These are phyloP conservation scores for Podospora fimiseda DNA, from an alignment of 495 filamentous ascomycete species.

Conservation along the genomic window DNA sequence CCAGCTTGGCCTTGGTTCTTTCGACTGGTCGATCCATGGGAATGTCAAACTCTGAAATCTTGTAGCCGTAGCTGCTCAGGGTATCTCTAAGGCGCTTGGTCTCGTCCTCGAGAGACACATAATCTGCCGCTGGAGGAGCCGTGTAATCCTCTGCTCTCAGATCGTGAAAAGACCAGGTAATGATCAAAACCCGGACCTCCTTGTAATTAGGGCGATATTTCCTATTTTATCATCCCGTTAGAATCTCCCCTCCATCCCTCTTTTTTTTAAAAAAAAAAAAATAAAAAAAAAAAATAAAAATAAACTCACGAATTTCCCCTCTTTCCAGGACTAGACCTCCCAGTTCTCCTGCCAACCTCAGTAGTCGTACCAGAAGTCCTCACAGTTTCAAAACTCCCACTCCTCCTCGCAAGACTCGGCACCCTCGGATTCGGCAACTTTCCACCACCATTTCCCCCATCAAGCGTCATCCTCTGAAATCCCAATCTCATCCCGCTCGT, in stretches of 20 bases:
- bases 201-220: conserved; percentile 17
- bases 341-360: neutral
- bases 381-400: conserved; percentile 11
- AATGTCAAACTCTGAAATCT: conserved; percentile 23
- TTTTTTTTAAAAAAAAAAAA: neutral
- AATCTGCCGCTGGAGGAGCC: conserved; percentile 18
- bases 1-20: conserved; percentile 7
- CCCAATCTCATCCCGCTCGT: neutral
- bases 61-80: conserved; percentile 23
- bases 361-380: neutral
- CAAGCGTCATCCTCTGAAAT: conserved; percentile 2
- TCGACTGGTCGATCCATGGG: conserved; percentile 23
- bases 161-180: conserved; percentile 31
- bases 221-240: conserved; percentile 6
- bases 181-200: conserved; percentile 25
- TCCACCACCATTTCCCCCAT: too few relatives aligned
- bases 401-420: conserved; percentile 5
- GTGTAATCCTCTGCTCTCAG: conserved; percentile 22
- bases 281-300: neutral
- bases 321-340: conserved; percentile 5
- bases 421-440: conserved; percentile 1
- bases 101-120: conserved; percentile 29
- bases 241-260: neutral
- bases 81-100: conserved; percentile 23
- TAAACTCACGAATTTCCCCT: conserved; percentile 11